phyloP scores from a whole-genome alignment of 108 stramenopile genomes.

The Skeletonema potamos region DNA sequence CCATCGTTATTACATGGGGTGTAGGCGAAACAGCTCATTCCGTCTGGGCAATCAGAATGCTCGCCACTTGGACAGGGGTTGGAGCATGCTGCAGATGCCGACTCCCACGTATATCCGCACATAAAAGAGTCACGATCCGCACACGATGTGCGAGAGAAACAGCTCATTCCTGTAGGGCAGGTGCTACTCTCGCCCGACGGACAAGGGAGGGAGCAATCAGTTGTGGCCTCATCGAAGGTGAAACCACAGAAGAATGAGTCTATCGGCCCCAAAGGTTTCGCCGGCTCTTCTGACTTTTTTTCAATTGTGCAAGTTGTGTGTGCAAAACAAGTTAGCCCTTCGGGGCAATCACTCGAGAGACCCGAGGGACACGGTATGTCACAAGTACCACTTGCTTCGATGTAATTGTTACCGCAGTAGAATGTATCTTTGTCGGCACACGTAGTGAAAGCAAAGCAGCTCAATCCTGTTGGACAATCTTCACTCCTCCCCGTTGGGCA shows the following conservation, averaged over 20 bases:
- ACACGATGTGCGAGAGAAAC: conserved; percentile 39
- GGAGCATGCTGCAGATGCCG: conserved; percentile 33
- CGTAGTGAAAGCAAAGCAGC: conserved; percentile 49
- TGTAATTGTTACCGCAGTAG: conserved; percentile 43
- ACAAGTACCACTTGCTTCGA: conserved; percentile 41
- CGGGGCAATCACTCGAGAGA: conserved; percentile 39
- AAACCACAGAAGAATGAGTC: conserved; percentile 45
- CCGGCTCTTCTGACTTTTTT: not conserved
- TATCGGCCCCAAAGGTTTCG: conserved; percentile 21
- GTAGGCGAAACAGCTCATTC: conserved; percentile 50
- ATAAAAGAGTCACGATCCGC: conserved; percentile 51
- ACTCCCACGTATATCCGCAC: conserved; percentile 43
- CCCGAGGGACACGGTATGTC: conserved; percentile 30
- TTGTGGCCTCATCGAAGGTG: conserved; percentile 44
- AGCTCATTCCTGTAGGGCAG: conserved; percentile 43
- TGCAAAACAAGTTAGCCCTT: conserved; percentile 38
- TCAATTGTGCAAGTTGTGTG: conserved; percentile 40
- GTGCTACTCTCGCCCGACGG: conserved; percentile 27
- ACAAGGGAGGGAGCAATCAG: conserved; percentile 42
- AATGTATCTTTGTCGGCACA: conserved; percentile 49
- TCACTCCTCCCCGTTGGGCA: conserved; percentile 27
- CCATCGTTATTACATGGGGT: conserved; percentile 49
- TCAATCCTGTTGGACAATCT: conserved; percentile 44
- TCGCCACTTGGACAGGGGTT: conserved; percentile 48
- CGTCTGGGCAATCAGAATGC: conserved; percentile 39